Conservation (phyloP, 768 basidiomycete genomes). For the Ramaria sp. region DNA sequence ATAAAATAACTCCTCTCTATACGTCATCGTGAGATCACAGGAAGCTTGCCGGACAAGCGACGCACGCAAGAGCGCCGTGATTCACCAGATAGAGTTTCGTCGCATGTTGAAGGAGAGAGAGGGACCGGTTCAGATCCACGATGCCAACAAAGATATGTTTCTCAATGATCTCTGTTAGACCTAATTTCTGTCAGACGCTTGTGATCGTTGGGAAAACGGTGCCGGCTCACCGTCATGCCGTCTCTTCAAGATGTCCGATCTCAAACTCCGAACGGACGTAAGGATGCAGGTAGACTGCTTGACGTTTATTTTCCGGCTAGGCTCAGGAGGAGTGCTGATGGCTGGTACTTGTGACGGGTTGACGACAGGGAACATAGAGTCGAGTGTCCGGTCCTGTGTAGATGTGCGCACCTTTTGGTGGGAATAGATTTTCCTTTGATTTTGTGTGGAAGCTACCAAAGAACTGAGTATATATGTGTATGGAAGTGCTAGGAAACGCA, state of each 20-base stretch:
- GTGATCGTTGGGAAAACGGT: neutral
- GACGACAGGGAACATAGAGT: conserved; percentile 81
- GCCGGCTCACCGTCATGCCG: conserved; percentile 56
- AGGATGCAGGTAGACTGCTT: conserved; percentile 68
- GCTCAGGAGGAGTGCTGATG: conserved; percentile 10
- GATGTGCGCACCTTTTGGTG: conserved; percentile 93
- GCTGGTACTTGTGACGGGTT: conserved; percentile 34
- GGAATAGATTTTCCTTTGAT: conserved; percentile 48
- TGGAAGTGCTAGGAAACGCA: conserved; percentile 13
- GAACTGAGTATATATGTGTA: neutral
- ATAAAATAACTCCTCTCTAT: conserved; percentile 89
- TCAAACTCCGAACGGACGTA: conserved; percentile 60
- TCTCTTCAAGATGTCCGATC: conserved; percentile 45
- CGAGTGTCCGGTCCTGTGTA: conserved; percentile 76
- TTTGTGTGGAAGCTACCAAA: conserved; percentile 12
- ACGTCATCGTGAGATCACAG: neutral
- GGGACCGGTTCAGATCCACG: conserved; percentile 60
- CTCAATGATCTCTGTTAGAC: conserved; percentile 70
- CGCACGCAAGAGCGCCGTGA: conserved; percentile 75
- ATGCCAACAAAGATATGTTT: conserved; percentile 91
- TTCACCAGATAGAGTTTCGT: conserved; percentile 88
- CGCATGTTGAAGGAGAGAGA: conserved; percentile 78
- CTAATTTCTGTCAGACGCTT: conserved; percentile 29
- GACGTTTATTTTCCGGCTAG: conserved; percentile 39
- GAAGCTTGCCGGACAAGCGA: conserved; percentile 10